Evolutionary conservation across 1,284 basidiomycete species (phyloP), one percentile per base, ranked within the genome.

Genomic region (Cutaneotrichosporon dermatis): DNA sequence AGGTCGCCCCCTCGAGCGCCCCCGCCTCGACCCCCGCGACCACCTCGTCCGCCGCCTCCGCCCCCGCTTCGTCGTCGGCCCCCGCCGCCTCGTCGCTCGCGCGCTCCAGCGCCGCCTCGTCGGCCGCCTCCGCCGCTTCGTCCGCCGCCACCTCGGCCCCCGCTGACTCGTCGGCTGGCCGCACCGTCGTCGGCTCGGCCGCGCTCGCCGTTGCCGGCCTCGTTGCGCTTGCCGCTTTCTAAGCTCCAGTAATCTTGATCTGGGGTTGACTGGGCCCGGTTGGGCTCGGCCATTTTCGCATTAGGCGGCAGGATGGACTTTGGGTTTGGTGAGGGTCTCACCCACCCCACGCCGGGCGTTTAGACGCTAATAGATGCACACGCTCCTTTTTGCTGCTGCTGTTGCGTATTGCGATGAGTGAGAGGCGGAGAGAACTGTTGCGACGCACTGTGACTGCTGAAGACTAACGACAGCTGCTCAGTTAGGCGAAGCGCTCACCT

Each of bases 1-100:
- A 69, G 41, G 64, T 70, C 53, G 56, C 62, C 45, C 40, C 67
- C 36, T 40, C 67, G 35, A 57, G 67, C 13, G 54, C 57, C 51
- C 53, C 62, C 42, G 42, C 51, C 36, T 49, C 55, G 33, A 8
- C 57, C 46, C 37, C 51, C 39, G 51, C 40, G 40, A 39, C 66
- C 50, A 52, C 67, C 25, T 25, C 57, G 44, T 51, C 51, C 46
- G 54, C 42, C 45, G 51, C 12, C 42, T 37, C 43, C 41, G 50
- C 45, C 33, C 12, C 49, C 13, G 55, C 45, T 37, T 40, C 12
- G 25, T 52, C 57, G 51, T 54, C 62, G 34, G 39, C 45, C 15
- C 25, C 48, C 34, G 6, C 58, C 40, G 51, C 42, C 46, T 44
- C 42, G 52, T 44, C 53, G 40, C 44, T 13, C 35, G 8, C 55